Base-by-base conservation (phyloP, 148 eudicot species). In the Tetragonia tetragonoides region DNA sequence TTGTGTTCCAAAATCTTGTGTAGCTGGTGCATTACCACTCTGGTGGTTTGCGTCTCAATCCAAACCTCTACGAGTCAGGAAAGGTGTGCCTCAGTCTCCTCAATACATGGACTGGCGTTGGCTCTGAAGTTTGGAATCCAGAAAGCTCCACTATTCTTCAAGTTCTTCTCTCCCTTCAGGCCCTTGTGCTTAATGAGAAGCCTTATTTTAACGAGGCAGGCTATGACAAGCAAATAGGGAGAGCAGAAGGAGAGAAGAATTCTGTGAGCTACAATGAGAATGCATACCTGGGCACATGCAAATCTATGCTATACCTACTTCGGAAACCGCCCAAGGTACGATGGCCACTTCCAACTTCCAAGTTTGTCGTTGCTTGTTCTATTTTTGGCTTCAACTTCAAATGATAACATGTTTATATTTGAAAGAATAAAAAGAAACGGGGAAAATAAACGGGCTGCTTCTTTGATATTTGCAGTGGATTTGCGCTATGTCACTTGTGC, bases 181-280 rank as follows among this genome's bases (percentile, higher is more conserved):
- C 98, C 23, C 95, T 96, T 20, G 98, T 93, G 78, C 99, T 96
- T 15, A 96, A 96, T 70, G 93, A 87, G 81, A 96, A 88, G 84
- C 99, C 99, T 7, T 96, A 93, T 71, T 96, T 96, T 70, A 96
- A 96, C 9, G 99, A 93, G 83, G 97, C 97, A 7, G 96, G 99
- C 38, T 95, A 91, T 80, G 98, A 94, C 66, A 56, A 88, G 63
- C 99, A 89, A 79, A 80, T 90, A 66, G 99, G 99, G 16, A 87
- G 91, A 87, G 88, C 83, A 21, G 97, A 96, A 83, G 98, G 93
- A 40, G 99, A 93, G 86, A 93, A 93, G 81, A 96, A 96, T 82
- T 96, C 98, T 38, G 82, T 87, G 28, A 89, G 98, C 88, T 94
- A 92, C 85, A 94, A 94, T 20, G 98, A 96, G 74, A 96, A 89